Percentiles rank a stretch among this genome's conserved stretches.
phyloP scores from a whole-genome alignment of 2,329 filamentous ascomycete genomes.

The Microcyclospora tardicrescens region DNA sequence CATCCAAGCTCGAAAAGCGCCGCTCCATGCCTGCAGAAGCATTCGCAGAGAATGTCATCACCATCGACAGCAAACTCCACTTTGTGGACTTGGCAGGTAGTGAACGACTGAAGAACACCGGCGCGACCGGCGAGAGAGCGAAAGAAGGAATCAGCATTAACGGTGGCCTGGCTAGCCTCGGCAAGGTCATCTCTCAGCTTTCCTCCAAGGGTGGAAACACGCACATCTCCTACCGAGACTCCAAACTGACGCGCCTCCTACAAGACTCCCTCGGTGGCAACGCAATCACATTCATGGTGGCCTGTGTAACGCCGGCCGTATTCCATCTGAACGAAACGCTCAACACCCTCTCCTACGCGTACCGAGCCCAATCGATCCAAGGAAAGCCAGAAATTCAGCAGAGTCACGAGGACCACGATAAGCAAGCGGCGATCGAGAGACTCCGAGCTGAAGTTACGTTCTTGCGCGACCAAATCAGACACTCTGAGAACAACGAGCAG shows the following conservation, averaged over 20 bases:
- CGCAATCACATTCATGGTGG: conserved; percentile 98
- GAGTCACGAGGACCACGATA: conserved; percentile 75
- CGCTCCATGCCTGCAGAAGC: conserved; percentile 76
- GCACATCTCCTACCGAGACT: conserved; percentile 95
- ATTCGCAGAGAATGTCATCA: conserved; percentile 60
- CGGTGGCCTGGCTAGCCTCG: conserved; percentile 80
- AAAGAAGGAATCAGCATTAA: conserved; percentile 98
- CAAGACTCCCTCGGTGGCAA: conserved; percentile 96
- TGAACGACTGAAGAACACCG: conserved; percentile 92
- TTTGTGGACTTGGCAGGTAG: conserved; percentile 97
- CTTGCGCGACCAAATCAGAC: conserved; percentile 82
- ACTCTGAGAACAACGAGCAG: conserved; percentile 56
- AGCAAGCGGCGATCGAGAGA: conserved; percentile 83
- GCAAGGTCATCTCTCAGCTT: conserved; percentile 96
- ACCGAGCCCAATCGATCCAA: conserved; percentile 89
- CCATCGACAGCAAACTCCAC: conserved; percentile 93
- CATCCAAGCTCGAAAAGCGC: conserved; percentile 61
- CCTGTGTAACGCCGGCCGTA: conserved; percentile 90
- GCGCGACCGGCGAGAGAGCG: conserved; percentile 84
- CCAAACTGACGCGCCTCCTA: conserved; percentile 84
- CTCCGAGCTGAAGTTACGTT: conserved; percentile 90
- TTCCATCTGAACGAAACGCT: conserved; percentile 96
- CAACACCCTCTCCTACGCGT: conserved; percentile 92
- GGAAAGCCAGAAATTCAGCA: conserved; percentile 96
- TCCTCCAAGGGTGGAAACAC: conserved; percentile 78